Evolutionary conservation across 2,329 filamentous ascomycete species (phyloP).

Genomic region (Colletotrichum spaethianum): DNA sequence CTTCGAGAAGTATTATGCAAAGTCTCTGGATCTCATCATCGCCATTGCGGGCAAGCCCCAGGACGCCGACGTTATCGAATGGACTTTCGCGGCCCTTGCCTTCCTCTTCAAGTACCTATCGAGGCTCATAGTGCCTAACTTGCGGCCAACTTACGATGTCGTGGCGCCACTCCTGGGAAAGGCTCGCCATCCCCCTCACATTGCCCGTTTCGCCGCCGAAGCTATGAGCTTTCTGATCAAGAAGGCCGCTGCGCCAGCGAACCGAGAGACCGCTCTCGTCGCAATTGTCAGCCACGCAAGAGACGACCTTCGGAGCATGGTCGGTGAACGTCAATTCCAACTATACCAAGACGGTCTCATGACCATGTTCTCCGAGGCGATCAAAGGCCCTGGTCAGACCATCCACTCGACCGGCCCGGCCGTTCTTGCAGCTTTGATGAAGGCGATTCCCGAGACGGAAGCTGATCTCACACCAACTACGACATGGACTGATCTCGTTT

Average conservation of each 20-base stretch:
- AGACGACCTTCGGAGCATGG: constrained; percentile 72
- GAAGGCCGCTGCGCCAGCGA: constrained; percentile 85
- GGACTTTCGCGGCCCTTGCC: constrained; percentile 93
- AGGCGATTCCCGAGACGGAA: constrained; percentile 65
- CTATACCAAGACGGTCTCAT: constrained; percentile 91
- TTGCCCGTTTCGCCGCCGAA: constrained; percentile 93
- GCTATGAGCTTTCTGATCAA: constrained; percentile 93
- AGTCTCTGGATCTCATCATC: constrained; percentile 81
- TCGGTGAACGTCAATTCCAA: constrained; percentile 69
- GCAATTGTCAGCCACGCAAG: constrained; percentile 81
- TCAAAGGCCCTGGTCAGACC: constrained; percentile 72
- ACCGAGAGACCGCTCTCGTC: constrained; percentile 80
- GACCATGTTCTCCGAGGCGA: constrained; percentile 90
- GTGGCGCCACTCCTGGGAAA: constrained; percentile 89
- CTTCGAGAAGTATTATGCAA: constrained; percentile 91
- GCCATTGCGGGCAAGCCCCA: constrained; percentile 83
- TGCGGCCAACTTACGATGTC: constrained; percentile 86
- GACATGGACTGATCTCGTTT: constrained; percentile 76
- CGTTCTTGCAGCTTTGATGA: constrained; percentile 67
- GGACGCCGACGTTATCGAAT: constrained; percentile 93
- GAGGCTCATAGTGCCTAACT: constrained; percentile 85
- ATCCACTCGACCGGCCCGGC: constrained; percentile 73
- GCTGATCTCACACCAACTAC: constrained; percentile 61
- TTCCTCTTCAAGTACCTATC: constrained; percentile 99
- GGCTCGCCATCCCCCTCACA: constrained; percentile 84